These are phyloP conservation scores for Colletotrichum tanaceti DNA, from an alignment of 2,329 filamentous ascomycete species.

Conservation along the genomic window DNA sequence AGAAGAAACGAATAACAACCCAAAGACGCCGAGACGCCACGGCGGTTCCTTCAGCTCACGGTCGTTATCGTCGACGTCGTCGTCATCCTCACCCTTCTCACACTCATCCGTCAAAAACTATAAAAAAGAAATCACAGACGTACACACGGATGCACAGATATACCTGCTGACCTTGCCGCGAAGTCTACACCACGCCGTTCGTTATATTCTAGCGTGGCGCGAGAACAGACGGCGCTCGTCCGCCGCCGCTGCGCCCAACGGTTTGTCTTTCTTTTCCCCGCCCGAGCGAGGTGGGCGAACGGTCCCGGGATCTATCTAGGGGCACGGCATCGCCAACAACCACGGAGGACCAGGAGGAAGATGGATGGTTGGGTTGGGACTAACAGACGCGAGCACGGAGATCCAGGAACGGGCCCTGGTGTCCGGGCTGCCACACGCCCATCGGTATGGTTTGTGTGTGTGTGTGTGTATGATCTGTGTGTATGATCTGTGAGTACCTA, in stretches of 20 bases:
- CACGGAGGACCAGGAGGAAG: not conserved
- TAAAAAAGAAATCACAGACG: conserved; percentile 3
- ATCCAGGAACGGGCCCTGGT: conserved; percentile 13
- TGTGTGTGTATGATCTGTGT: not conserved
- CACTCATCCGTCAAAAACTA: not conserved
- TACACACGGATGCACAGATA: not conserved
- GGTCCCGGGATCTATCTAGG: conserved; percentile 4
- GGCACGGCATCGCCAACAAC: conserved; percentile 7
- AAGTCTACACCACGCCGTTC: conserved; percentile 4
- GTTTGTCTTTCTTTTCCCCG: not conserved
- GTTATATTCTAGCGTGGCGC: conserved; percentile 32
- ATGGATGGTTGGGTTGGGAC: conserved; percentile 9
- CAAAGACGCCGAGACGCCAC: conserved; percentile 4
- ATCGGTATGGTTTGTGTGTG: not conserved
- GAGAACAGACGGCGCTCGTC: conserved; percentile 30
- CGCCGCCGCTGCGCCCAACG: conserved; percentile 21
- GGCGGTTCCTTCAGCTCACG: not conserved
- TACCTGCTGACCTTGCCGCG: not conserved
- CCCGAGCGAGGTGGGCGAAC: conserved; percentile 3
- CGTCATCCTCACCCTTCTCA: not conserved
- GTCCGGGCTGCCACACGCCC: not conserved
- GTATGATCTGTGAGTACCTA: too few species aligned
- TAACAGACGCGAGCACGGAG: not conserved
- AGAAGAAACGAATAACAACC: not conserved
- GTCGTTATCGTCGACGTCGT: not conserved